Percentiles rank a stretch among this genome's conserved stretches.
These are phyloP conservation scores for Aspergillus sp. DNA, from an alignment of 2,329 filamentous ascomycete genomes.

Conservation along the genomic window DNA sequence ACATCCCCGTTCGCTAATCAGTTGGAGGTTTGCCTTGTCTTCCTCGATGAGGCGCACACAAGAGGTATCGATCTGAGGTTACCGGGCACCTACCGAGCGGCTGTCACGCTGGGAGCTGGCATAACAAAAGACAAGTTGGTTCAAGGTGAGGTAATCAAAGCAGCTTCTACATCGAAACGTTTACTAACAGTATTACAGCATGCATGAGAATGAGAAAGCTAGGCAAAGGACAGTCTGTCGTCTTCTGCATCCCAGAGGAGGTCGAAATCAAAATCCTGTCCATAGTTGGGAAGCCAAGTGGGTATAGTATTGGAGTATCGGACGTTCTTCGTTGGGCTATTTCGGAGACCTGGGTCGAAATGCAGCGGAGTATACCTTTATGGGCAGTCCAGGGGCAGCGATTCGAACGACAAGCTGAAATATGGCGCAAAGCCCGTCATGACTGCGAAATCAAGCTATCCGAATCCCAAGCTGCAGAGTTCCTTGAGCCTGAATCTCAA, in stretches of 20 bases:
- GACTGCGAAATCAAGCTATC: slow-evolving; percentile 16
- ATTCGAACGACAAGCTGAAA: slow-evolving; percentile 42
- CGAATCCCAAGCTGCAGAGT: slow-evolving; percentile 35
- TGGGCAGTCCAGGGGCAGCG: slow-evolving; percentile 63
- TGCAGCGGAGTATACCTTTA: slow-evolving; percentile 52
- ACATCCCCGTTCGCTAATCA: slow-evolving; percentile 60
- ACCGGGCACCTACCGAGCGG: slow-evolving; percentile 59
- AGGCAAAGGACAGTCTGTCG: slow-evolving; percentile 64
- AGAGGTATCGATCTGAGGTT: slow-evolving; percentile 68
- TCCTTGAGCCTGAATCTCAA: slow-evolving; percentile 58
- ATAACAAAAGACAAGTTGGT: slow-evolving; percentile 69
- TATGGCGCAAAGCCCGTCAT: slow-evolving; percentile 32
- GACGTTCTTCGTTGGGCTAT: slow-evolving; percentile 64
- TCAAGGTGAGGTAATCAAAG: slow-evolving; percentile 56
- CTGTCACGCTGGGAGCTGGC: slow-evolving; percentile 64
- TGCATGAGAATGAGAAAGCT: slow-evolving; percentile 73
- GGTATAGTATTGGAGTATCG: slow-evolving; percentile 42
- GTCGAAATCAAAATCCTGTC: slow-evolving; percentile 55
- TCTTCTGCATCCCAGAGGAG: slow-evolving; percentile 61
- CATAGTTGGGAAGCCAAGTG: slow-evolving; percentile 11
- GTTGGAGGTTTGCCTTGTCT: slow-evolving; percentile 62
- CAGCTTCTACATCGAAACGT: too few relatives aligned
- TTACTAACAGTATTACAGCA: slow-evolving; percentile 37
- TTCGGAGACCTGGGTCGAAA: slow-evolving; percentile 54
- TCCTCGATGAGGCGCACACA: slow-evolving; percentile 65